Conservation (phyloP, 306 rosid genomes). For the Castanopsis chinensis region DNA sequence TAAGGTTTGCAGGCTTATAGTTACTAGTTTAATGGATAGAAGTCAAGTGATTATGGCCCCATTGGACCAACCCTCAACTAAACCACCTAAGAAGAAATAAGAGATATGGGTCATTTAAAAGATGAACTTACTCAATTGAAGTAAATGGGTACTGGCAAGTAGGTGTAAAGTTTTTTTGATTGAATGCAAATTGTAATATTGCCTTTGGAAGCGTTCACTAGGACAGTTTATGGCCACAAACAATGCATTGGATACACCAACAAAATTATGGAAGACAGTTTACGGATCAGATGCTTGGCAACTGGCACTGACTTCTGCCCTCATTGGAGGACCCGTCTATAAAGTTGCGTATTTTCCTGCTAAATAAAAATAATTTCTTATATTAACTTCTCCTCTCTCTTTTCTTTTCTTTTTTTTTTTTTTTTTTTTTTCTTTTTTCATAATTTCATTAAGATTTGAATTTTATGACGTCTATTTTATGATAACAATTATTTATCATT, state of each 20-base stretch:
- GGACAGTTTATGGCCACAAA: constrained; percentile 14
- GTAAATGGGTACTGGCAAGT: too few species aligned
- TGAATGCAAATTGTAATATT: neutral
- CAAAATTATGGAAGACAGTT: constrained; percentile 36
- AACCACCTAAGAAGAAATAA: neutral
- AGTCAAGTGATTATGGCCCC: constrained; percentile 11
- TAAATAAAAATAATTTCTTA: too few species aligned
- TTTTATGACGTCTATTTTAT: too few species aligned
- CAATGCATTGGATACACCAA: constrained; percentile 24
- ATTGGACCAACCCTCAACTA: neutral
- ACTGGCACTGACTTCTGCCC: constrained; percentile 37
- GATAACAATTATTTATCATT: too few species aligned
- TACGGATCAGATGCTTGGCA: constrained; percentile 22
- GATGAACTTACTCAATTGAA: too few species aligned
- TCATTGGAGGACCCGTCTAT: constrained; percentile 13
- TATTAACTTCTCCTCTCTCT: too few species aligned
- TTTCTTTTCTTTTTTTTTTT: too few species aligned
- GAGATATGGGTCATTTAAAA: too few species aligned
- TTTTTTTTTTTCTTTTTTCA: too few species aligned
- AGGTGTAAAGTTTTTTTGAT: neutral
- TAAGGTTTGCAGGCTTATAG: neutral
- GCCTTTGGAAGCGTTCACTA: neutral
- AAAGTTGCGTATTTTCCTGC: too few species aligned
- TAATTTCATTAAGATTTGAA: too few species aligned
- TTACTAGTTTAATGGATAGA: constrained; percentile 3